A percentile compares a stretch with the other conserved stretches of the same genome.
Conservation (phyloP, 495 filamentous ascomycete genomes). For the Wilcoxina mikolae region DNA sequence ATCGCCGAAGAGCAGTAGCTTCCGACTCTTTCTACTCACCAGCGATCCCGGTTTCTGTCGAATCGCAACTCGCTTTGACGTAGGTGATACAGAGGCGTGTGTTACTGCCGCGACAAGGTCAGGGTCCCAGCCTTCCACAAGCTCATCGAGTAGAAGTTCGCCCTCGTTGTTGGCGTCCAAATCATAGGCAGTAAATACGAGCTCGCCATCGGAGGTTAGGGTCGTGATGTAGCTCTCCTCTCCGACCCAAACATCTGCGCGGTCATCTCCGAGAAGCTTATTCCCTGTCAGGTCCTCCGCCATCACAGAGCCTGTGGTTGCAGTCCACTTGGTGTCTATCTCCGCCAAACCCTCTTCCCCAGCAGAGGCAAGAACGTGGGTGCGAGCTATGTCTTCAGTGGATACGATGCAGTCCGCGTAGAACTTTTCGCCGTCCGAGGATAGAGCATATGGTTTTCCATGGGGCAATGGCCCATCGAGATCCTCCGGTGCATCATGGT, state of each 20-base stretch:
- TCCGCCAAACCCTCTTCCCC: not conserved
- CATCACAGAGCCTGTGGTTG: not conserved
- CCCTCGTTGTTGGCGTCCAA: constrained; percentile 1
- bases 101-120: not conserved
- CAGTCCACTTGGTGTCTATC: not conserved
- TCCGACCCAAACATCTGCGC: not conserved
- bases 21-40: constrained; percentile 1
- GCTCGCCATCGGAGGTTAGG: not conserved
- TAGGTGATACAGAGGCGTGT: not conserved
- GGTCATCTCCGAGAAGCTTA: not conserved
- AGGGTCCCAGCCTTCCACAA: constrained; percentile 1
- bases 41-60: not conserved
- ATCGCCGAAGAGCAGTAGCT: constrained; percentile 1
- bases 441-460: constrained; percentile 3
- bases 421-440: constrained; percentile 3
- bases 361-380: not conserved
- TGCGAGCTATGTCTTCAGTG: not conserved
- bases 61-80: not conserved
- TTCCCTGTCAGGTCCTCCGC: not conserved
- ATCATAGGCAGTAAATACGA: not conserved
- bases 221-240: not conserved
- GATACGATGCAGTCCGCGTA: constrained; percentile 10
- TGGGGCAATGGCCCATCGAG: constrained; percentile 6
- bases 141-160: not conserved
- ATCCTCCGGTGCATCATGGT: constrained; percentile 6